A percentile compares a stretch with the other conserved stretches of the same genome.
These are phyloP conservation scores for Globisporangium solare DNA, from an alignment of 352 stramenopile species.

Conservation along the genomic window DNA sequence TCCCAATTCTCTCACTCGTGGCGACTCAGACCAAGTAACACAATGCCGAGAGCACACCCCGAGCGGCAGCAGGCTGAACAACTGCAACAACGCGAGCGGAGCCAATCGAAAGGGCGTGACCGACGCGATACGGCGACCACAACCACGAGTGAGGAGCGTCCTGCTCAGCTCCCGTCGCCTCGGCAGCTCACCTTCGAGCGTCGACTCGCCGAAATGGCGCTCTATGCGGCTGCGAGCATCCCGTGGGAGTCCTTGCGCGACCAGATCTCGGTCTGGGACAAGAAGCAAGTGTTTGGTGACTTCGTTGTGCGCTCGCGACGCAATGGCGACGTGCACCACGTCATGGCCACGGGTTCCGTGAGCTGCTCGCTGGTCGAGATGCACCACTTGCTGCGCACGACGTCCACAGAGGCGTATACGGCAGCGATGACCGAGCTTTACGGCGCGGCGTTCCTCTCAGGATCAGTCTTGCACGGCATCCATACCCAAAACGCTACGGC, in stretches of 20 bases:
- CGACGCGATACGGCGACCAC: too few relatives aligned
- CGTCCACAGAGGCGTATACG: conserved; percentile 29
- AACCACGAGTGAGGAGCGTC: too few relatives aligned
- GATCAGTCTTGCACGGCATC: conserved; percentile 34
- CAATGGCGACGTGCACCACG: conserved; percentile 19
- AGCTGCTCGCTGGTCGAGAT: conserved; percentile 40
- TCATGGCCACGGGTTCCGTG: conserved; percentile 29
- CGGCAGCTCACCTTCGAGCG: neutral
- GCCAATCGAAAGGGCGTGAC: too few relatives aligned
- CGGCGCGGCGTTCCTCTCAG: conserved; percentile 43
- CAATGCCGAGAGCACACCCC: too few relatives aligned
- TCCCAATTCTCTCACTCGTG: too few relatives aligned
- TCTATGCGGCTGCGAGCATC: neutral
- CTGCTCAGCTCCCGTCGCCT: neutral
- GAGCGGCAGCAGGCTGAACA: too few relatives aligned
- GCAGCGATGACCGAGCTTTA: conserved; percentile 39
- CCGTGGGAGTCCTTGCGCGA: neutral
- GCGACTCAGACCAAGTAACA: too few relatives aligned
- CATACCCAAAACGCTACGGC: conserved; percentile 10
- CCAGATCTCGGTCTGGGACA: neutral
- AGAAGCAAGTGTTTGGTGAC: conserved; percentile 6
- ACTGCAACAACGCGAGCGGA: too few relatives aligned
- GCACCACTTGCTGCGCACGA: conserved; percentile 22
- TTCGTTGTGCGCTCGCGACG: conserved; percentile 24
- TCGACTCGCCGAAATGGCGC: neutral